These are phyloP conservation scores for Luffa acutangula DNA, from an alignment of 306 rosid genomes.

Conservation along the genomic window DNA sequence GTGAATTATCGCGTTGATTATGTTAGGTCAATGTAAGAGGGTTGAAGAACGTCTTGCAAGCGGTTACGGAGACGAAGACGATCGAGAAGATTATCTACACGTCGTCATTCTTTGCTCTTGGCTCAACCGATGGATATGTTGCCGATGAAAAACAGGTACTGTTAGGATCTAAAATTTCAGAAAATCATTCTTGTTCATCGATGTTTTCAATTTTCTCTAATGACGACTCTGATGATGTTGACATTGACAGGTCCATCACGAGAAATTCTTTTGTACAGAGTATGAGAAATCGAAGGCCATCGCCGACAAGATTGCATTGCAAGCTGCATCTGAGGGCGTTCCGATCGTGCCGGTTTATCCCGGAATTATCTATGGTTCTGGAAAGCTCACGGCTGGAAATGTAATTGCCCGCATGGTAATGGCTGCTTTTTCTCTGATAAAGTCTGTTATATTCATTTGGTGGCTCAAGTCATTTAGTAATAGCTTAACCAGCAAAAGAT, in stretches of 20 bases:
- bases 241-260: slow-evolving; percentile 45
- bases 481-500: neutral
- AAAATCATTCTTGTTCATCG: neutral
- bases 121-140: slow-evolving; percentile 55
- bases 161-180: neutral
- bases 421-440: neutral
- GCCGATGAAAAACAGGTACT: slow-evolving; percentile 68
- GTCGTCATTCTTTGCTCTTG: slow-evolving; percentile 80
- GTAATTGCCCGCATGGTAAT: slow-evolving; percentile 55
- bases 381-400: slow-evolving; percentile 85
- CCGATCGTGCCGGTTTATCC: slow-evolving; percentile 68
- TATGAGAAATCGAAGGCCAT: slow-evolving; percentile 75
- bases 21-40: slow-evolving; percentile 75
- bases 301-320: slow-evolving; percentile 62
- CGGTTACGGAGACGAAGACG: slow-evolving; percentile 52
- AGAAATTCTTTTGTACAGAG: slow-evolving; percentile 72
- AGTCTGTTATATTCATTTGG: neutral
- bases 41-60: slow-evolving; percentile 56
- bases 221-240: neutral
- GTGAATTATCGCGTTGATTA: neutral
- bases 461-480: neutral
- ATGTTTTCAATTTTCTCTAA: slow-evolving; percentile 1
- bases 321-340: slow-evolving; percentile 59
- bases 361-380: slow-evolving; percentile 82
- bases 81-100: slow-evolving; percentile 68